Evolutionary conservation across 2,329 filamentous ascomycete species (phyloP).

Genomic region (Aureobasidium mangrovei): DNA sequence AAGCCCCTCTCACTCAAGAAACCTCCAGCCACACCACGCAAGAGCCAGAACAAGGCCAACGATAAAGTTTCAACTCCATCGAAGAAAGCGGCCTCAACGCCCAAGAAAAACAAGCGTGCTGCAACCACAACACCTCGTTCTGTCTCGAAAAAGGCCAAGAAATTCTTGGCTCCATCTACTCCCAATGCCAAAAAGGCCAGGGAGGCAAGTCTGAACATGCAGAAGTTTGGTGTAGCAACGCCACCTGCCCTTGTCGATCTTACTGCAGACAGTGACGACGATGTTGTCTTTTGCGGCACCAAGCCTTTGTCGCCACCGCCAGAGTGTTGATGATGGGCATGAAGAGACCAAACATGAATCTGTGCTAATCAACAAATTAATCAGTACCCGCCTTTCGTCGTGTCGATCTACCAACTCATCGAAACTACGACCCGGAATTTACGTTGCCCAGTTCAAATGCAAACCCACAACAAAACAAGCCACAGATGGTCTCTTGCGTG

Average conservation of each 20-base stretch:
- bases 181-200: neutral
- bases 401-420: constrained; percentile 14
- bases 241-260: constrained; percentile 8
- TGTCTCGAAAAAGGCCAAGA: neutral
- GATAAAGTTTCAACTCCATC: neutral
- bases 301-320: neutral
- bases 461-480: neutral
- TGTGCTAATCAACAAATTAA: neutral
- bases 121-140: neutral
- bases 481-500: constrained; percentile 35
- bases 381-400: constrained; percentile 19
- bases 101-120: constrained; percentile 7
- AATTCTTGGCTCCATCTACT: neutral
- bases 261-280: constrained; percentile 9
- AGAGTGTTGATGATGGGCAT: neutral
- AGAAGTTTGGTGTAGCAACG: neutral
- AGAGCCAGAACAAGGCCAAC: constrained; percentile 6
- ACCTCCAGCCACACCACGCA: constrained; percentile 7
- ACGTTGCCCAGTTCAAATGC: constrained; percentile 9
- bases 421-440: constrained; percentile 12
- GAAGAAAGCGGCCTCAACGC: constrained; percentile 12
- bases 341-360: neutral
- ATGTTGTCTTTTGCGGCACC: neutral
- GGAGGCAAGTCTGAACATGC: constrained; percentile 5
- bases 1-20: constrained; percentile 9